Evolutionary conservation across 371 early-diverging fungal genomes (phyloP).

Genomic region (Mortierella sp.): DNA sequence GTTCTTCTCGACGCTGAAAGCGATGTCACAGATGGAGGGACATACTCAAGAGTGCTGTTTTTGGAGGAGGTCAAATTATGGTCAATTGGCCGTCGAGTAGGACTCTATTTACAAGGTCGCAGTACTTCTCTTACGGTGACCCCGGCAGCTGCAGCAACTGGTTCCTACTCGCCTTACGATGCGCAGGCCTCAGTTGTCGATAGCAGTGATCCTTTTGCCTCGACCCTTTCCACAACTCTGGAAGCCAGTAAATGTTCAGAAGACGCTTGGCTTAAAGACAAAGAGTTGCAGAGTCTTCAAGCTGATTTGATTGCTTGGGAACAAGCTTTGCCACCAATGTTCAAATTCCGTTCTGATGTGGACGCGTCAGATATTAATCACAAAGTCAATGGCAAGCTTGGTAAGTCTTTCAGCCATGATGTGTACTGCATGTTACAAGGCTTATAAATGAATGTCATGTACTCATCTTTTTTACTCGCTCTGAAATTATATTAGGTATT

Average conservation of each 20-base stretch:
- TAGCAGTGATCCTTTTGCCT: constrained; percentile 12
- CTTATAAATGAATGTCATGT: background rate
- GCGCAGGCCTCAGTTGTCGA: background rate
- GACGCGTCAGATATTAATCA: constrained; percentile 39
- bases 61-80: constrained; percentile 45
- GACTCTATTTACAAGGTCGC: constrained; percentile 28
- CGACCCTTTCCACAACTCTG: background rate
- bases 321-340: constrained; percentile 13
- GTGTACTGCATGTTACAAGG: too few relatives aligned
- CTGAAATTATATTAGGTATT: constrained; percentile 13
- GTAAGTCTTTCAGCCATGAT: constrained; percentile 10
- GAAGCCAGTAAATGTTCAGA: constrained; percentile 23
- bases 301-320: constrained; percentile 53
- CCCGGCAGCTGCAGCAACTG: background rate
- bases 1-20: constrained; percentile 29
- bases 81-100: constrained; percentile 41
- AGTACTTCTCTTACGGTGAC: background rate
- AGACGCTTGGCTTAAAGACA: constrained; percentile 43
- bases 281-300: constrained; percentile 40
- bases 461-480: background rate
- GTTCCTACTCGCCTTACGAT: background rate
- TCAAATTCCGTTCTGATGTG: constrained; percentile 40
- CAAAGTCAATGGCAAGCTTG: constrained; percentile 47
- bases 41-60: constrained; percentile 34
- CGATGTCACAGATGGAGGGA: constrained; percentile 40